Percentiles rank a stretch among this genome's conserved stretches.
Conservation (phyloP, 805 yeast species). For the Millerozyma acaciae region DNA sequence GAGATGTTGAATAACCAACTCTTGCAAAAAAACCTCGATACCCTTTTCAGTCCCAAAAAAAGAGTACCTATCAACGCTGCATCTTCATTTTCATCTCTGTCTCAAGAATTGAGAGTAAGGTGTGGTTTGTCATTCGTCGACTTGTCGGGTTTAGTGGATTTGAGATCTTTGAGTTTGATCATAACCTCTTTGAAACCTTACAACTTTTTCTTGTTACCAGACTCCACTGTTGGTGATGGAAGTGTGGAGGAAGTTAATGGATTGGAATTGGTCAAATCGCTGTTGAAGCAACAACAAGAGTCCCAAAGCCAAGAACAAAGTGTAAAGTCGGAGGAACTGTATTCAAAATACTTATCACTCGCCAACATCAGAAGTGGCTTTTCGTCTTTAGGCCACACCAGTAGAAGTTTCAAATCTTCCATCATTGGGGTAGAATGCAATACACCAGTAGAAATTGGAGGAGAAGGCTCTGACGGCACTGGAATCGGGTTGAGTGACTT, state of each 20-base stretch:
- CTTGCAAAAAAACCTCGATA: conserved; percentile 41
- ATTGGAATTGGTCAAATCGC: conserved; percentile 18
- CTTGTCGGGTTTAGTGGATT: conserved; percentile 77
- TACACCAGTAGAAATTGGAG: conserved; percentile 44
- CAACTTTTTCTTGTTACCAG: conserved; percentile 58
- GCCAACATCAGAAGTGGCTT: conserved; percentile 28
- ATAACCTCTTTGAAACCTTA: conserved; percentile 77
- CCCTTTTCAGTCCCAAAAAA: conserved; percentile 49
- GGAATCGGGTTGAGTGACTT: conserved; percentile 35
- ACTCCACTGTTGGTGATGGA: conserved; percentile 24
- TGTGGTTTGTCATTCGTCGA: conserved; percentile 79
- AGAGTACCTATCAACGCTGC: conserved; percentile 27
- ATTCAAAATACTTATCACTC: conserved; percentile 28
- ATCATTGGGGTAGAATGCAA: conserved; percentile 34
- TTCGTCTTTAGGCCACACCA: conserved; percentile 10
- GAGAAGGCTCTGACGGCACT: conserved; percentile 34
- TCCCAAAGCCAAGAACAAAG: conserved; percentile 21
- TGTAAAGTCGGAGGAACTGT: conserved; percentile 15
- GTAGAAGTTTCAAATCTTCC: conserved; percentile 22
- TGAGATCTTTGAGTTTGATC: conserved; percentile 74
- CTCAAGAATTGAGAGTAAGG: conserved; percentile 44
- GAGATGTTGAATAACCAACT: conserved; percentile 39
- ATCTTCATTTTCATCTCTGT: conserved; percentile 15
- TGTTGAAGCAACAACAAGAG: conserved; percentile 30
- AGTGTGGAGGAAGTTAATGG: conserved; percentile 24